Evolutionary conservation across 164 flowering plant species (phyloP), one percentile per base, ranked within the genome.

Genomic region (Euptelea pleiosperma): DNA sequence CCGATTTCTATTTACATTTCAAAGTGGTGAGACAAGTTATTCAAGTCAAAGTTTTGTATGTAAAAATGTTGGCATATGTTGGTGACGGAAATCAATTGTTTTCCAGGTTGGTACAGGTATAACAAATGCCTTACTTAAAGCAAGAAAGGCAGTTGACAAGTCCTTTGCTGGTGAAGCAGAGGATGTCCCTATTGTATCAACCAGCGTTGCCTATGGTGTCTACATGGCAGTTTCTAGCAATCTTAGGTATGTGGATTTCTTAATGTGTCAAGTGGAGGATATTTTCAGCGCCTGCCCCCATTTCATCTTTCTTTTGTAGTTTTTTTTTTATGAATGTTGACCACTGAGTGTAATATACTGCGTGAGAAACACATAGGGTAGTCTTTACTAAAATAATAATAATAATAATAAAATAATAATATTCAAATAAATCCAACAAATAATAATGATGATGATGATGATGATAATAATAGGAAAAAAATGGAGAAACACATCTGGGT

Each of bases 211-310:
- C 24, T 93, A 93, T 75, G 98, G 98, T 78, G 86, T 87, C 66
- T 92, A 92, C 53, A 92, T 92, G 97, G 87, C 96, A 6, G 76
- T 89, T 63, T 93, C 98, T 16, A 93, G 98, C 81, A 93, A 93
- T 68, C 92, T 93, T 46, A 84, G 99, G 98, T 92, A 73, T 56
- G 75, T 52, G 24, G 28, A 8, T 35, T 22, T n/a, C 4, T 24
- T 12, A 10, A 29, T 14, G 1, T 59, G 34, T 49, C 41, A 47
- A n/a, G 19, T 21, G 26, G 4, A 18, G 19, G 28, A 8, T 37
- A 42, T 8, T 42, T 31, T 21, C 14, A 10, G 18, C 21, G 10
- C 6, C 49, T 10, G n/a, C 37, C 45, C 39, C 31, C 25, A 18
- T 15, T 35, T 19, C 6, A 14, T 24, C 15, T 12, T 35, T 53